Evolutionary conservation across 192 early-diverging fungal genomes (phyloP).

Genomic region (Rhizoclosmatium globosum): DNA sequence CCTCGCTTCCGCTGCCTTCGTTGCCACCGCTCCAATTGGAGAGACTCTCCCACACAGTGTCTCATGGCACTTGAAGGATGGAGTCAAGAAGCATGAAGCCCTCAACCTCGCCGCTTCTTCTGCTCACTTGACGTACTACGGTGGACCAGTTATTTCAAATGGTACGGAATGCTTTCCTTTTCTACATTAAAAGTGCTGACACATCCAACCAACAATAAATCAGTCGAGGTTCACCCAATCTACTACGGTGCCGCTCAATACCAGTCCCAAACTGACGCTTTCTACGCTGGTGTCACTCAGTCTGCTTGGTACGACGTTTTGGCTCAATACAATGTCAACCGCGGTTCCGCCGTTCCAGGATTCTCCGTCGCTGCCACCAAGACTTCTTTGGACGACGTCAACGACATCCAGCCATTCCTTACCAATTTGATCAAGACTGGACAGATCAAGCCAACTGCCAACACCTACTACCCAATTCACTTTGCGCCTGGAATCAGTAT

Average conservation of each 20-base stretch:
- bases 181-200: neutral
- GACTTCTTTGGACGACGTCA: constrained; percentile 5
- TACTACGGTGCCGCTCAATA: constrained; percentile 28
- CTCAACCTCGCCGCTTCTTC: neutral
- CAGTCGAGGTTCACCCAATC: constrained; percentile 33
- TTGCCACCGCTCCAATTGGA: neutral
- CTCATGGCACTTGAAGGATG: neutral
- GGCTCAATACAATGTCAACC: constrained; percentile 8
- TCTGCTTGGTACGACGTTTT: constrained; percentile 14
- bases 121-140: constrained; percentile 41
- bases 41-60: neutral
- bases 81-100: neutral
- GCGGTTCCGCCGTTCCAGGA: constrained; percentile 2
- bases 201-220: neutral
- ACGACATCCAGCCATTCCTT: constrained; percentile 38
- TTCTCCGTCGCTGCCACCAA: neutral
- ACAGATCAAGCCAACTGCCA: too few relatives aligned
- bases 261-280: constrained; percentile 14
- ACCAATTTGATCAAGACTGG: too few relatives aligned
- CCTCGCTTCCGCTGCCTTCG: neutral
- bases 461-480: too few relatives aligned
- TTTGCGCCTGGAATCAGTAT: neutral
- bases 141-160: constrained; percentile 42
- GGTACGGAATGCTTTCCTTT: neutral
- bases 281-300: constrained; percentile 28